Conservation (phyloP, 2,329 filamentous ascomycete species). For the Fusarium mexicanum region DNA sequence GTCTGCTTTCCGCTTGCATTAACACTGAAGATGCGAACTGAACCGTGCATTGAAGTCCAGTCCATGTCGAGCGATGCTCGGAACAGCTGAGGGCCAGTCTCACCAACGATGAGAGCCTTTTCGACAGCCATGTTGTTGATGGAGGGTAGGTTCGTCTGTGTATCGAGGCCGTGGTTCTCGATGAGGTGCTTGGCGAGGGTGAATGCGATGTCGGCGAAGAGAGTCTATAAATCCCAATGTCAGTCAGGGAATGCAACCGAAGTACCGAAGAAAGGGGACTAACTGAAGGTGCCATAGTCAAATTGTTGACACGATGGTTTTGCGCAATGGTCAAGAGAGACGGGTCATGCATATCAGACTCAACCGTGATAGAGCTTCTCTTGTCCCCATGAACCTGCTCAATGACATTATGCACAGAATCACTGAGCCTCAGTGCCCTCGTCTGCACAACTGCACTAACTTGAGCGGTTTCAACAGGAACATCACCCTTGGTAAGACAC, state of each 20-base stretch:
- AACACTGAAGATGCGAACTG: neutral
- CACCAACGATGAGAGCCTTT: neutral
- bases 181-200: neutral
- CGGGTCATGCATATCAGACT: neutral
- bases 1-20: neutral
- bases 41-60: neutral
- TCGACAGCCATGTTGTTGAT: neutral
- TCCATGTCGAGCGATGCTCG: neutral
- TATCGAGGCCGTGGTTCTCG: neutral
- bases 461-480: neutral
- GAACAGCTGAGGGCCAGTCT: neutral
- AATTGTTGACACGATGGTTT: neutral
- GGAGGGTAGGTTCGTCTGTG: neutral
- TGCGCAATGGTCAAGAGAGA: neutral
- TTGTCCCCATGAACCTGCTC: neutral
- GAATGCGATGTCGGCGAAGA: neutral
- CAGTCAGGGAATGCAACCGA: neutral
- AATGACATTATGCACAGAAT: neutral
- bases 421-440: neutral
- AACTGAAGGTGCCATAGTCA: neutral
- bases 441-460: rapidly evolving
- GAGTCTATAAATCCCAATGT: neutral
- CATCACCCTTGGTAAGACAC: constrained; percentile 70
- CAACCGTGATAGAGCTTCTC: neutral
- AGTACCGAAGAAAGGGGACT: rapidly evolving